A percentile compares a stretch with the other conserved stretches of the same genome.
Conservation (phyloP, 192 early-diverging fungal genomes). For the Kappamyces sp. region DNA sequence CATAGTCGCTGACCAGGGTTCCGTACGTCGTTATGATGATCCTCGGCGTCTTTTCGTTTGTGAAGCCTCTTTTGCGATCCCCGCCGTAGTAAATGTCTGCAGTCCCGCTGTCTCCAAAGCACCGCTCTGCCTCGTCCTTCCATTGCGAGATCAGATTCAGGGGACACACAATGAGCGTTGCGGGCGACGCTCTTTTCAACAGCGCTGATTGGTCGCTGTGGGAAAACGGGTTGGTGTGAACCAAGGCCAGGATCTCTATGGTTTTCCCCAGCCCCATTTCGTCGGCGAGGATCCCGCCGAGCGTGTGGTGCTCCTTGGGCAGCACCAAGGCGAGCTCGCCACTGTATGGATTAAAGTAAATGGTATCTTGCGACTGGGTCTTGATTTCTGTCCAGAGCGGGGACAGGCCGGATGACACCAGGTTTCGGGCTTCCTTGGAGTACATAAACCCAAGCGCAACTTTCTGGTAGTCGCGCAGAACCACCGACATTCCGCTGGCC, state of each 20-base stretch:
- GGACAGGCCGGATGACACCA: constrained; percentile 3
- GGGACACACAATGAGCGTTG: constrained; percentile 34
- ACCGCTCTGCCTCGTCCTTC: constrained; percentile 21
- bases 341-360: constrained; percentile 34
- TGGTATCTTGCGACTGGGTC: not conserved
- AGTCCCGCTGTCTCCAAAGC: constrained; percentile 11
- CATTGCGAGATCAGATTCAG: constrained; percentile 32
- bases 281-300: constrained; percentile 38
- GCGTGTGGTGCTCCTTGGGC: constrained; percentile 19
- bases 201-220: not conserved
- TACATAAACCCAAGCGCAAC: constrained; percentile 20
- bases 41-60: constrained; percentile 8
- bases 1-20: constrained; percentile 27
- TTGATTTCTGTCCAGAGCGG: constrained; percentile 19
- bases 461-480: constrained; percentile 27
- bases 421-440: constrained; percentile 13
- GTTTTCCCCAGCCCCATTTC: constrained; percentile 37
- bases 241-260: constrained; percentile 28
- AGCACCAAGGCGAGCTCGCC: constrained; percentile 23
- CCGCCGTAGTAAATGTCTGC: constrained; percentile 23
- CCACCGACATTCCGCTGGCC: constrained; percentile 13
- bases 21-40: constrained; percentile 34
- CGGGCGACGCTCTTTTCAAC: not conserved
- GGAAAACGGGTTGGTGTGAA: constrained; percentile 26
- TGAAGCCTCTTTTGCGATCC: constrained; percentile 2